Conservation (phyloP, 73 alveolate genomes). For the Tetrahymena thermophila region DNA sequence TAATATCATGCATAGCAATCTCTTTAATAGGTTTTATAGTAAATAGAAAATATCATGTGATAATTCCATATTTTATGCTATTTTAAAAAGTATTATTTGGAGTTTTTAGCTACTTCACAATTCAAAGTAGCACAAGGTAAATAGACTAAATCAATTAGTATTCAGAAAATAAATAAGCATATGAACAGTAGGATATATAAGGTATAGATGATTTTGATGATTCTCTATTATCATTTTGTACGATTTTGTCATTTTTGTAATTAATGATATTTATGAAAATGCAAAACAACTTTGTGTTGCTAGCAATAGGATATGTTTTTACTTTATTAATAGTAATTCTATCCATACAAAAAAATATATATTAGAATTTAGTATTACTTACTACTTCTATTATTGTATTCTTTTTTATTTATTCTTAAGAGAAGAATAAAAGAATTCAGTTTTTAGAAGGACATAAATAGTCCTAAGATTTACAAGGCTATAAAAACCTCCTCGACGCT, state of each 20-base stretch:
- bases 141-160: background rate
- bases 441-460: background rate
- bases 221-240: background rate
- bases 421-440: background rate
- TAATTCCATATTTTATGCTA: background rate
- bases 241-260: background rate
- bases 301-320: background rate
- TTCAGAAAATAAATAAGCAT: background rate
- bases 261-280: background rate
- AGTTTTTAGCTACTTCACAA: background rate
- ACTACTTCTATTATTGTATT: background rate
- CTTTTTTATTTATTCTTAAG: background rate
- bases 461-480: background rate
- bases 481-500: background rate
- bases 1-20: background rate
- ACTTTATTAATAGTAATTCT: background rate
- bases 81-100: background rate
- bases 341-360: background rate
- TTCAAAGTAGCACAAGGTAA: background rate
- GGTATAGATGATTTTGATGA: background rate
- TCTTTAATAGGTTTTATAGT: background rate
- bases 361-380: background rate
- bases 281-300: background rate
- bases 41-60: background rate
- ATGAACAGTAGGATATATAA: background rate